Conservation (phyloP, 306 rosid genomes). For the Fagus crenata region DNA sequence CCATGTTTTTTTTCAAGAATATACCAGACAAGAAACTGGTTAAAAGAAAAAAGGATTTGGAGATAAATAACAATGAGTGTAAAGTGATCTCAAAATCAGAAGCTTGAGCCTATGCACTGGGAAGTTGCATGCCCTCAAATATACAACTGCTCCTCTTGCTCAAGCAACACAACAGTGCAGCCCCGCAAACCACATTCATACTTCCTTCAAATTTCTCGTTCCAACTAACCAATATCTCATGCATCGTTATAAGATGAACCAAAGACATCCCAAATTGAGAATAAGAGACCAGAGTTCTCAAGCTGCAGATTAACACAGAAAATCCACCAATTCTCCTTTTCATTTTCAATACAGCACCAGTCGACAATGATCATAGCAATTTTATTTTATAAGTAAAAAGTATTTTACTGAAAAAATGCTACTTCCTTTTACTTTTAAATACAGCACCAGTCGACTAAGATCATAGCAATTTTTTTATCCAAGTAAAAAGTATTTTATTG, state of each 20-base stretch:
- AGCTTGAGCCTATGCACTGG: conserved; percentile 12
- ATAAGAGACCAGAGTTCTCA: not conserved
- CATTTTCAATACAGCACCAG: not conserved
- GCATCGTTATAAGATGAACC: not conserved
- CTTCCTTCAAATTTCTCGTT: not conserved
- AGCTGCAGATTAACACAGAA: not conserved
- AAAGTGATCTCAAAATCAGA: not conserved
- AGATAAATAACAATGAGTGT: not conserved
- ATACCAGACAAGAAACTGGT: not conserved
- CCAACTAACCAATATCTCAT: not conserved
- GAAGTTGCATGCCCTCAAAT: conserved; percentile 10
- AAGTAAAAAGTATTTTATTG: too few relatives aligned
- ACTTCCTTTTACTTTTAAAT: too few relatives aligned
- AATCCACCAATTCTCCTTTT: not conserved
- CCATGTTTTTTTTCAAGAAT: not conserved
- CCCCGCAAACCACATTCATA: not conserved
- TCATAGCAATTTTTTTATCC: too few relatives aligned
- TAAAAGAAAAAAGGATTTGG: not conserved
- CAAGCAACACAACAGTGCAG: not conserved
- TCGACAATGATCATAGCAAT: not conserved
- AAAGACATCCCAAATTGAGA: not conserved
- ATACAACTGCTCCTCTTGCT: not conserved
- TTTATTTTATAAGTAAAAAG: too few relatives aligned
- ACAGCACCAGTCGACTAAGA: too few relatives aligned
- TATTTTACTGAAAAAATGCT: too few relatives aligned